phyloP scores from a whole-genome alignment of 1,284 basidiomycete species.

The Chiua sp. region DNA sequence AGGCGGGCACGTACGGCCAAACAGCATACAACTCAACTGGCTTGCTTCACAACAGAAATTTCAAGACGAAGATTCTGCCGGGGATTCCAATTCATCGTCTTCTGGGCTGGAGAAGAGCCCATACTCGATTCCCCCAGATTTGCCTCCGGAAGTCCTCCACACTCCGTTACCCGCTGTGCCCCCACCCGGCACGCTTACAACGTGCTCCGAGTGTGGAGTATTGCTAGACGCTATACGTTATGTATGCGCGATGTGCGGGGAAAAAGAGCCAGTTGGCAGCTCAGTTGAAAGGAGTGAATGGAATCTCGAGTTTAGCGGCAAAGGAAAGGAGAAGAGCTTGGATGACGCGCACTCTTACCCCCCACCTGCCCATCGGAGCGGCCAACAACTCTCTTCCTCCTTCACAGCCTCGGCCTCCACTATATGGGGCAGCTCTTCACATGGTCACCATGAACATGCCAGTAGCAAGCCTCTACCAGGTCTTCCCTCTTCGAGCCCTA shows the following conservation, averaged over 20 bases:
- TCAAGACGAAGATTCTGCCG: constrained; percentile 21
- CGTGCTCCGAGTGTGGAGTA: constrained; percentile 82
- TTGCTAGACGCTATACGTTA: constrained; percentile 82
- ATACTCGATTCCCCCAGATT: constrained; percentile 43
- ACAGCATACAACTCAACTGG: constrained; percentile 68
- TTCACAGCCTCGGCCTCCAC: constrained; percentile 44
- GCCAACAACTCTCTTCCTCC: constrained; percentile 40
- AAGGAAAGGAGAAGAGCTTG: constrained; percentile 42
- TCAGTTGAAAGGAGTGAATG: constrained; percentile 8
- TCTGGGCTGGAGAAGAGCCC: constrained; percentile 39
- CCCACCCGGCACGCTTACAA: constrained; percentile 73
- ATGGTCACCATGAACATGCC: constrained; percentile 31
- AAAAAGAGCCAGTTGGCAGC: constrained; percentile 55
- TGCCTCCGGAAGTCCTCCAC: constrained; percentile 58
- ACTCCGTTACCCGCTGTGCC: constrained; percentile 54
- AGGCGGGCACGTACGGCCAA: constrained; percentile 49
- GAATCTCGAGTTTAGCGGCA: constrained; percentile 28
- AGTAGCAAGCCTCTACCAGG: constrained; percentile 46
- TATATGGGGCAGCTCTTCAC: constrained; percentile 20
- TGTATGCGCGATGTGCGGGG: constrained; percentile 86
- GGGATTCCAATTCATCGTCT: constrained; percentile 23
- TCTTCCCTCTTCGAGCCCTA: constrained; percentile 36
- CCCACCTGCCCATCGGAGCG: constrained; percentile 27
- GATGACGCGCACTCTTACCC: constrained; percentile 29
- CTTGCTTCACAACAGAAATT: constrained; percentile 53